Evolutionary conservation across 352 stramenopile genomes (phyloP).

Genomic region (Peronospora destructor): DNA sequence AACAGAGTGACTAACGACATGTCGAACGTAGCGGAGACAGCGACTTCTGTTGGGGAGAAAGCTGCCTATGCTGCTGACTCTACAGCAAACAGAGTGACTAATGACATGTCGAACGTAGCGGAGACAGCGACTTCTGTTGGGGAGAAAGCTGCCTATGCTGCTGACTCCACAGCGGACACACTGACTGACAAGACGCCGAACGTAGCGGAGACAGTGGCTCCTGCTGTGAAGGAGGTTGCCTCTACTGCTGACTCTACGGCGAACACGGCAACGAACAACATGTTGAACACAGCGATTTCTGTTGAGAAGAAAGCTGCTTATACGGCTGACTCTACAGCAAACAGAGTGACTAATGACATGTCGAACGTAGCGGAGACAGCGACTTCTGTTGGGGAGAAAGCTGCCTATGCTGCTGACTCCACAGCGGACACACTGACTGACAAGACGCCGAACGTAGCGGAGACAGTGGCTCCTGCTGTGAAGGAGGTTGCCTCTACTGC

Average conservation of each 20-base stretch:
- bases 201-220: neutral
- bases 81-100: neutral
- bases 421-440: too few species aligned
- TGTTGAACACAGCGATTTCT: neutral
- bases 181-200: neutral
- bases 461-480: too few species aligned
- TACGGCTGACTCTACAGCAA: neutral
- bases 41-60: constrained; percentile 1
- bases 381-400: neutral
- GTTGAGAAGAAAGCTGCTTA: constrained; percentile 4
- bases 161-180: too few species aligned
- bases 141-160: neutral
- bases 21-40: neutral
- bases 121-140: neutral
- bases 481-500: too few species aligned
- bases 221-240: constrained; percentile 6
- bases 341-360: neutral
- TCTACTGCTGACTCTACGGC: too few species aligned
- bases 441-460: too few species aligned
- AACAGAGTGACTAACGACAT: neutral
- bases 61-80: neutral
- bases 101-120: neutral
- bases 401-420: neutral
- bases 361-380: neutral
- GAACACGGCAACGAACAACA: neutral